A percentile compares a stretch with the other conserved stretches of the same genome.
Conservation (phyloP, 495 filamentous ascomycete species). For the Podospora australis region DNA sequence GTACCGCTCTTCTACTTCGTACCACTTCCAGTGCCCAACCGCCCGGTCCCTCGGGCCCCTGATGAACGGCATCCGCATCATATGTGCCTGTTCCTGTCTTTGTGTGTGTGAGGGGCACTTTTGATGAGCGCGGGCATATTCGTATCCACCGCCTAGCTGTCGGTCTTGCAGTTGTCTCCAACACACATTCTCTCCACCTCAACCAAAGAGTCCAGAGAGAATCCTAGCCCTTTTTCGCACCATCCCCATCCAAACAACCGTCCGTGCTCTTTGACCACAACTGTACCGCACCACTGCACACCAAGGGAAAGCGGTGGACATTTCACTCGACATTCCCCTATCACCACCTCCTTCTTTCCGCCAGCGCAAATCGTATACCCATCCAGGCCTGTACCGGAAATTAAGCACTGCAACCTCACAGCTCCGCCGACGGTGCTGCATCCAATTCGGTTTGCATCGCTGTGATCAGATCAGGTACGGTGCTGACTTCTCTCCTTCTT, state of each 20-base stretch:
- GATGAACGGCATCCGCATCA: too few species aligned
- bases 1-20: too few species aligned
- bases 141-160: too few species aligned
- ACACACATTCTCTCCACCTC: background rate
- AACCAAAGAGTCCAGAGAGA: background rate
- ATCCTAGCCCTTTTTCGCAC: too few species aligned
- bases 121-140: too few species aligned
- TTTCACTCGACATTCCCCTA: background rate
- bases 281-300: slow-evolving; percentile 1
- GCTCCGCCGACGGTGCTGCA: slow-evolving; percentile 7
- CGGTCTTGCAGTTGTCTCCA: slow-evolving; percentile 4
- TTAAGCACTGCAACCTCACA: slow-evolving; percentile 26
- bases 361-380: slow-evolving; percentile 2
- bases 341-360: slow-evolving; percentile 6
- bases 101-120: too few species aligned
- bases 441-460: background rate
- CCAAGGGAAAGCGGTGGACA: slow-evolving; percentile 1
- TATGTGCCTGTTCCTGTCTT: too few species aligned
- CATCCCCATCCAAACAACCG: slow-evolving; percentile 3
- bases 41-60: too few species aligned
- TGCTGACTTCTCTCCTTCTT: background rate
- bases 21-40: too few species aligned
- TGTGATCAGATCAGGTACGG: background rate
- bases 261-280: slow-evolving; percentile 7
- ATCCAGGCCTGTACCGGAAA: slow-evolving; percentile 20